A percentile compares a stretch with the other conserved stretches of the same genome.
phyloP scores from a whole-genome alignment of 1,139 yeast genomes.

The Candida buenavistaensis region DNA sequence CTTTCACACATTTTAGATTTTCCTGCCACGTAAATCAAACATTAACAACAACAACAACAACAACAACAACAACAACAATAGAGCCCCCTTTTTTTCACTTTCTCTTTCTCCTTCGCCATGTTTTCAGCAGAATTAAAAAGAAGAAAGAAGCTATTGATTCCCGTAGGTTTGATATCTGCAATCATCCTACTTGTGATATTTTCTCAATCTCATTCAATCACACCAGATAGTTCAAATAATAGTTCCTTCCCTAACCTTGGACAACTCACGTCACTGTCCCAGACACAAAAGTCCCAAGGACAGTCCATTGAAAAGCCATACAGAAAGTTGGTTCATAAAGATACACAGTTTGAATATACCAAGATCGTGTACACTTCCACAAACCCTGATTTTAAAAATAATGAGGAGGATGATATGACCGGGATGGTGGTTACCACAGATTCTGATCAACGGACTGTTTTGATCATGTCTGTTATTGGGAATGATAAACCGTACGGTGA shows the following conservation, averaged over 20 bases:
- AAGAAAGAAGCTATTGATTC: neutral
- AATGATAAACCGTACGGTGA: slow-evolving; percentile 29
- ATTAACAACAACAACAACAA: too few relatives aligned
- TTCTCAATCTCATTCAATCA: neutral
- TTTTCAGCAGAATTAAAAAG: neutral
- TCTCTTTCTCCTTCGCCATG: too few relatives aligned
- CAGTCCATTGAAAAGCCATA: neutral
- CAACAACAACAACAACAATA: too few relatives aligned
- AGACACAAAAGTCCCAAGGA: neutral
- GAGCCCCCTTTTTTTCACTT: too few relatives aligned
- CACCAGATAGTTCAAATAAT: neutral
- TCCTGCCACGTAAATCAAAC: too few relatives aligned
- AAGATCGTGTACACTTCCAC: slow-evolving; percentile 3
- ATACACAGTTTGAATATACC: slow-evolving; percentile 1
- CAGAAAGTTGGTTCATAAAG: neutral
- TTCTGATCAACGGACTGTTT: slow-evolving; percentile 17
- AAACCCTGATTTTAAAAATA: neutral
- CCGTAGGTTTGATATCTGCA: neutral
- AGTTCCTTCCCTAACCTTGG: neutral
- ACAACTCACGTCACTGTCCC: neutral
- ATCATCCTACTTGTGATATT: neutral
- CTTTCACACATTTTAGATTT: too few relatives aligned
- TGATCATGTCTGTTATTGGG: slow-evolving; percentile 26
- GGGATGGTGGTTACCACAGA: neutral
- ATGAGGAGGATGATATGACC: neutral